These are phyloP conservation scores for Backusella tuberculispora DNA, from an alignment of 192 early-diverging fungal species.

Conservation along the genomic window DNA sequence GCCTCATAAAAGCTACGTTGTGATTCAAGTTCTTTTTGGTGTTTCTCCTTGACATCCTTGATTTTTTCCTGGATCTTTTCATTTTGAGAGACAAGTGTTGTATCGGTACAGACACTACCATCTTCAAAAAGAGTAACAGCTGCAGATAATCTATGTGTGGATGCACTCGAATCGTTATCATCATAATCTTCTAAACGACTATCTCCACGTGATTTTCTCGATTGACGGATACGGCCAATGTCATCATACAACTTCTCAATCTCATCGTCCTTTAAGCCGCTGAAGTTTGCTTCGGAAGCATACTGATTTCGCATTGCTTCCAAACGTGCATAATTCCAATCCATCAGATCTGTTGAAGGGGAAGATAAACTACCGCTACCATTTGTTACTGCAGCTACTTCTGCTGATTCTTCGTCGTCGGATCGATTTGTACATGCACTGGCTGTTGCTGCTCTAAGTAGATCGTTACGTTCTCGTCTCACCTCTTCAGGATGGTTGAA, in stretches of 20 bases:
- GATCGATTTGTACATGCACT: slow-evolving; percentile 4
- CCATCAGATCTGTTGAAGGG: slow-evolving; percentile 54
- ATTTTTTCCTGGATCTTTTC: slow-evolving; percentile 46
- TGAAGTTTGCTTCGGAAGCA: slow-evolving; percentile 44
- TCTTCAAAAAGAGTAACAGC: slow-evolving; percentile 30
- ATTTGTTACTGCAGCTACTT: slow-evolving; percentile 14
- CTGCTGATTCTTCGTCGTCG: slow-evolving; percentile 30
- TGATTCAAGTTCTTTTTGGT: slow-evolving; percentile 50
- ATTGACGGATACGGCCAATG: slow-evolving; percentile 52
- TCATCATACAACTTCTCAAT: slow-evolving; percentile 59
- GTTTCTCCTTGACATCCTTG: slow-evolving; percentile 50
- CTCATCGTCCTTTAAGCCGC: slow-evolving; percentile 58
- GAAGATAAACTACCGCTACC: slow-evolving; percentile 13
- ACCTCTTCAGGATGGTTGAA: slow-evolving; percentile 87
- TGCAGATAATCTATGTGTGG: slow-evolving; percentile 9
- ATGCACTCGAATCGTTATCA: slow-evolving; percentile 19
- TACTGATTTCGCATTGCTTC: slow-evolving; percentile 65
- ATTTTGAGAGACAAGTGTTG: slow-evolving; percentile 26
- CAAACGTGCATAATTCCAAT: slow-evolving; percentile 78
- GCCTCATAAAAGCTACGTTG: slow-evolving; percentile 61
- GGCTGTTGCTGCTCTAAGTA: slow-evolving; percentile 15
- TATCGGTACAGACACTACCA: slow-evolving; percentile 36
- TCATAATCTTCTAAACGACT: slow-evolving; percentile 43
- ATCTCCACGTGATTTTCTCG: slow-evolving; percentile 53
- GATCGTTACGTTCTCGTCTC: slow-evolving; percentile 59